Evolutionary conservation across 148 eudicot genomes (phyloP).

Genomic region (Fagopyrum tataricum): DNA sequence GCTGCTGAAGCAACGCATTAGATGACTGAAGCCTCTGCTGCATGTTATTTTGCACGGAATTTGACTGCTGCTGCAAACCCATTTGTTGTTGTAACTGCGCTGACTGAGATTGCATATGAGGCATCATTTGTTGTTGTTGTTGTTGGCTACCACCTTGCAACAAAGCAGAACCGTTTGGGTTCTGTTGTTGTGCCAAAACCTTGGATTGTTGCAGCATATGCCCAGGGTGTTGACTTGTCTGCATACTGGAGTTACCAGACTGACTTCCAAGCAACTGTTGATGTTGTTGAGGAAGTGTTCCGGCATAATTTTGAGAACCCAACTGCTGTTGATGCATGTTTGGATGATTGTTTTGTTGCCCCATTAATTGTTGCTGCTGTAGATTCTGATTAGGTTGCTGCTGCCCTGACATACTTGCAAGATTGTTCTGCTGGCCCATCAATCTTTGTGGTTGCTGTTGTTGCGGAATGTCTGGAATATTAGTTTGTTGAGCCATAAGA

Average conservation of each 20-base stretch:
- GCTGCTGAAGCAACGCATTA: slow-evolving; percentile 67
- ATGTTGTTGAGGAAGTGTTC: slow-evolving; percentile 46
- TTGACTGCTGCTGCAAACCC: slow-evolving; percentile 65
- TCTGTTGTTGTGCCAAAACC: slow-evolving; percentile 55
- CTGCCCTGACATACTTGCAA: slow-evolving; percentile 53
- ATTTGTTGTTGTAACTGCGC: slow-evolving; percentile 62
- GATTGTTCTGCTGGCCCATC: slow-evolving; percentile 55
- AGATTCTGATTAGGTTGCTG: slow-evolving; percentile 44
- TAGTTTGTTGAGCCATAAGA: slow-evolving; percentile 51
- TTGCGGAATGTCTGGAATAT: slow-evolving; percentile 62
- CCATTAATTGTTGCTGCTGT: slow-evolving; percentile 41
- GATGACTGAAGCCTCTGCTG: slow-evolving; percentile 73
- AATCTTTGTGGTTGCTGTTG: slow-evolving; percentile 48
- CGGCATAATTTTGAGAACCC: slow-evolving; percentile 46
- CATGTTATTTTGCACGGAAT: slow-evolving; percentile 57
- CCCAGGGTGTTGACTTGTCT: slow-evolving; percentile 52
- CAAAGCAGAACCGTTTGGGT: slow-evolving; percentile 43
- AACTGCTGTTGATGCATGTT: slow-evolving; percentile 70
- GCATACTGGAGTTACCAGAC: slow-evolving; percentile 54
- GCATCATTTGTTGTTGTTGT: slow-evolving; percentile 71
- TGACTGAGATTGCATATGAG: slow-evolving; percentile 78
- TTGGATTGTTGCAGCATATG: slow-evolving; percentile 66
- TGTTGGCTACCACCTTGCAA: slow-evolving; percentile 53
- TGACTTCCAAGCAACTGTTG: slow-evolving; percentile 67
- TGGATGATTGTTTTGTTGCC: slow-evolving; percentile 44